These are phyloP conservation scores for Schizophyllum commune DNA, from an alignment of 1,284 basidiomycete genomes.

Conservation along the genomic window DNA sequence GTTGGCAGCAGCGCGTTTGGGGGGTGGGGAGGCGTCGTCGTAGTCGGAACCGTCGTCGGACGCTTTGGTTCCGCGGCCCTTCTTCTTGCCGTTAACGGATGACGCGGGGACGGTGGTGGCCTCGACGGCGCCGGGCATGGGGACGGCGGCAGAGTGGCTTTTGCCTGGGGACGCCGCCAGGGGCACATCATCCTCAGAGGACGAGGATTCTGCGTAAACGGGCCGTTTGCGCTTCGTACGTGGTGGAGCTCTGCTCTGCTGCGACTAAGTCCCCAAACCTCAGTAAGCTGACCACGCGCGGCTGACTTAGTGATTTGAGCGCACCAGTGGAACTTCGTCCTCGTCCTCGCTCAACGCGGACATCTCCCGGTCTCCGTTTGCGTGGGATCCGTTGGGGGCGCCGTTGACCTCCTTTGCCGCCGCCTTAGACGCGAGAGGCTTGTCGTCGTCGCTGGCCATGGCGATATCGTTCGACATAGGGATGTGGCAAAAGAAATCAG, in stretches of 20 bases:
- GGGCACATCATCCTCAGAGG: conserved; percentile 65
- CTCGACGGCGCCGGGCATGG: conserved; percentile 34
- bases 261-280: conserved; percentile 27
- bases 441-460: conserved; percentile 54
- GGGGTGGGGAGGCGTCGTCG: conserved; percentile 16
- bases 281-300: conserved; percentile 3
- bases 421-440: conserved; percentile 36
- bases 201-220: conserved; percentile 38
- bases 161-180: conserved; percentile 66
- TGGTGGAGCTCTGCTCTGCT: conserved; percentile 34
- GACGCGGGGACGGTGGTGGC: conserved; percentile 27
- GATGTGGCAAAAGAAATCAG: conserved; percentile 8
- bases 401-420: conserved; percentile 22
- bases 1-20: conserved; percentile 30
- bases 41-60: conserved; percentile 24
- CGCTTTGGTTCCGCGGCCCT: conserved; percentile 24
- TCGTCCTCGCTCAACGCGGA: conserved; percentile 58
- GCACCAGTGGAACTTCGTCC: conserved; percentile 63
- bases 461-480: conserved; percentile 38
- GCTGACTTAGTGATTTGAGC: conserved; percentile 16
- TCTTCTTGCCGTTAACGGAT: conserved; percentile 32
- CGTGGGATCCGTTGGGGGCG: conserved; percentile 25
- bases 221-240: conserved; percentile 53
- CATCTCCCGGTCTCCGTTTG: conserved; percentile 29
- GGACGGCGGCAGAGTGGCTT: conserved; percentile 30